These are phyloP conservation scores for Sarcocystis neurona DNA, from an alignment of 169 alveolate species.

Conservation along the genomic window DNA sequence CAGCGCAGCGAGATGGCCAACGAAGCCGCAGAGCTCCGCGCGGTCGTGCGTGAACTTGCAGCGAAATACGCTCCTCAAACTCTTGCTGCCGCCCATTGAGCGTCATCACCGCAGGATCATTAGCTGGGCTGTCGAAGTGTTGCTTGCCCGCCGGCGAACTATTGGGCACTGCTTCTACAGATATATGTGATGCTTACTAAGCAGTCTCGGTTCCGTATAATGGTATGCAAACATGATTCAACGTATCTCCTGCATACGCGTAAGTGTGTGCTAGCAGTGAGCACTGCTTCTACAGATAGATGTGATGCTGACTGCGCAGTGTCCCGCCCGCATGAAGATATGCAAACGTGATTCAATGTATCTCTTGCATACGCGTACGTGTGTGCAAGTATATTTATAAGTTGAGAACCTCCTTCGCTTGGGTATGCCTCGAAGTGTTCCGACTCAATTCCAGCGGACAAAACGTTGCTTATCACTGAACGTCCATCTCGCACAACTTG, in stretches of 20 bases:
- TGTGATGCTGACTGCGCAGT: not conserved
- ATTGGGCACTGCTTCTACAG: too few relatives aligned
- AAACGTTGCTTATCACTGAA: too few relatives aligned
- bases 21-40: slow-evolving; percentile 33
- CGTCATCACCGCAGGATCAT: too few relatives aligned
- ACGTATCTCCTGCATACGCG: not conserved
- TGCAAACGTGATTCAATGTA: not conserved
- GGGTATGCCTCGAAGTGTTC: too few relatives aligned
- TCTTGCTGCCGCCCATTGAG: too few relatives aligned
- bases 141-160: too few relatives aligned
- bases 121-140: too few relatives aligned
- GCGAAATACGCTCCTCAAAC: too few relatives aligned
- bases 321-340: not conserved
- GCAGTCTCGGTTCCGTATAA: not conserved
- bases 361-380: not conserved
- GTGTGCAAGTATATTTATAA: not conserved
- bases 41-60: not conserved
- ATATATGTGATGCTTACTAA: not conserved
- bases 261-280: not conserved
- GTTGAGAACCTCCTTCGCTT: too few relatives aligned
- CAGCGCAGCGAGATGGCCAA: slow-evolving; percentile 10
- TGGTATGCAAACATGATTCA: not conserved
- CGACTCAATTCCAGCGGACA: too few relatives aligned
- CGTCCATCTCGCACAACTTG: too few relatives aligned
- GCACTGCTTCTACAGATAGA: too few relatives aligned